These are phyloP conservation scores for Ganoderma sp. DNA, from an alignment of 1,284 basidiomycete species.

Conservation along the genomic window DNA sequence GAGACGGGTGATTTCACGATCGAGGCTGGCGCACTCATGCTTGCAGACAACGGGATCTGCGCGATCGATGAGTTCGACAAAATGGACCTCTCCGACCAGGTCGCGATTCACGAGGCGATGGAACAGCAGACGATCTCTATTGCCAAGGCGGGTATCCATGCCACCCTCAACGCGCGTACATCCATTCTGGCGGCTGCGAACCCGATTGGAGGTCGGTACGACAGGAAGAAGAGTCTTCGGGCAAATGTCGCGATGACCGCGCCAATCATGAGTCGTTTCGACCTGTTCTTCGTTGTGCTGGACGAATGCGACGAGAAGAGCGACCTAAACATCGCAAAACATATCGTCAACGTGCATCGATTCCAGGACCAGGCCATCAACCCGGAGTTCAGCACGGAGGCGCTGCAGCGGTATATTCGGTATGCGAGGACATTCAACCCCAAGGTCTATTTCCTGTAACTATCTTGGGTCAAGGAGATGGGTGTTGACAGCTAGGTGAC, in stretches of 20 bases:
- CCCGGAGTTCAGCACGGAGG: slow-evolving; percentile 97
- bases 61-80: slow-evolving; percentile 99
- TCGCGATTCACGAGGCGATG: slow-evolving; percentile 99
- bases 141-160: slow-evolving; percentile 98
- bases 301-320: slow-evolving; percentile 96
- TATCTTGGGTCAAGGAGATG: not conserved
- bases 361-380: slow-evolving; percentile 94
- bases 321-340: slow-evolving; percentile 93
- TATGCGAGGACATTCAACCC: slow-evolving; percentile 97
- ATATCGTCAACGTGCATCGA: slow-evolving; percentile 98
- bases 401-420: slow-evolving; percentile 94
- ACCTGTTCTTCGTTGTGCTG: slow-evolving; percentile 97
- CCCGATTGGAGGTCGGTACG: slow-evolving; percentile 95
- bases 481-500: slow-evolving; percentile 5
- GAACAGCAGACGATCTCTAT: slow-evolving; percentile 99
- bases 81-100: slow-evolving; percentile 99
- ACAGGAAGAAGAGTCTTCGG: slow-evolving; percentile 91
- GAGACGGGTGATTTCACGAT: slow-evolving; percentile 99
- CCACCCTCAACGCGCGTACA: slow-evolving; percentile 96
- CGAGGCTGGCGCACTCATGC: slow-evolving; percentile 98
- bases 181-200: slow-evolving; percentile 99
- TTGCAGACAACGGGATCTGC: slow-evolving; percentile 99
- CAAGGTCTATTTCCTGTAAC: slow-evolving; percentile 78
- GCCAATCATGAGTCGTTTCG: slow-evolving; percentile 99
- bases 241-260: slow-evolving; percentile 99